phyloP scores from a whole-genome alignment of 305 asterid species.

The Fraxinus nigra region DNA sequence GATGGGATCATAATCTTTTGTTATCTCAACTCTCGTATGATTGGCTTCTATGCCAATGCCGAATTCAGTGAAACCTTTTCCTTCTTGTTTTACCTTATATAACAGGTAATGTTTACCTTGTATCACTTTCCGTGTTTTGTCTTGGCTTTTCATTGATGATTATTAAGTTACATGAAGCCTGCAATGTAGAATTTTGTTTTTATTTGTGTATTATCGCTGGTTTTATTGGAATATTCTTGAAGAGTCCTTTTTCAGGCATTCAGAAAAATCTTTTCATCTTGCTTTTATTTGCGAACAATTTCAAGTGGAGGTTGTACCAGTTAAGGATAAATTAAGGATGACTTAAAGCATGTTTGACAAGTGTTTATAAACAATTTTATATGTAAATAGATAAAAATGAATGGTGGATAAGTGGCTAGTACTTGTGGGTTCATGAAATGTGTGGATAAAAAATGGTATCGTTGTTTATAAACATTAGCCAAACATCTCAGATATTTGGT shows the following conservation, averaged over 20 bases:
- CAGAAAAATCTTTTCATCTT: neutral
- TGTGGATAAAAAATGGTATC: neutral
- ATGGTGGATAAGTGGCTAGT: neutral
- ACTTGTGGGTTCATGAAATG: neutral
- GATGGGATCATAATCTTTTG: neutral
- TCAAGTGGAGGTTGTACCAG: neutral
- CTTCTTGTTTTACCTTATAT: neutral
- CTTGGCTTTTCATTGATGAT: slow-evolving; percentile 11
- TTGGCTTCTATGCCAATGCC: neutral
- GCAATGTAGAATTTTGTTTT: slow-evolving; percentile 1
- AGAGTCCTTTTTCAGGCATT: neutral
- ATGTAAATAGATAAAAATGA: neutral
- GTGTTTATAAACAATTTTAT: neutral
- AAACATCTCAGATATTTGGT: neutral
- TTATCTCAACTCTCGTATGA: neutral
- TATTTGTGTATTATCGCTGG: neutral
- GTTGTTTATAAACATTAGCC: neutral
- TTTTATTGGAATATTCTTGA: neutral
- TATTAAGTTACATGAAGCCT: slow-evolving; percentile 11
- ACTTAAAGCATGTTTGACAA: neutral
- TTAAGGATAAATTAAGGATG: neutral
- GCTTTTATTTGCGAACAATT: neutral
- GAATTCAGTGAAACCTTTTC: neutral
- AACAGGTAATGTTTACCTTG: neutral
- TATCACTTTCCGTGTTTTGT: slow-evolving; percentile 8